phyloP scores from a whole-genome alignment of 176 grass and related monocot species.

The Paspalum vaginatum region DNA sequence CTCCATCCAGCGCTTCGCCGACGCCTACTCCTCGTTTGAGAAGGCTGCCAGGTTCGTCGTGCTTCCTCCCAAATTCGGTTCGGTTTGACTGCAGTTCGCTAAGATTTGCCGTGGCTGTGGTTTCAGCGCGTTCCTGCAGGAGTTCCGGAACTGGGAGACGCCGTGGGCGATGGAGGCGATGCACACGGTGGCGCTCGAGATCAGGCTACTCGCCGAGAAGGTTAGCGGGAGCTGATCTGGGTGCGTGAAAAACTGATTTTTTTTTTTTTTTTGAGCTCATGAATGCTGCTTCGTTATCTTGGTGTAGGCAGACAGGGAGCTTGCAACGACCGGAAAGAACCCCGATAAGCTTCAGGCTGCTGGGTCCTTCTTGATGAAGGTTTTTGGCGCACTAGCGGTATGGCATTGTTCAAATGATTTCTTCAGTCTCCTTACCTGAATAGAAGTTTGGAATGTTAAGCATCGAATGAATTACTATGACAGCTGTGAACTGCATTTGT shows the following conservation, averaged over 20 bases:
- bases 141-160: slow-evolving; percentile 96
- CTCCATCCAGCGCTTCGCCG: slow-evolving; percentile 63
- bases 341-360: slow-evolving; percentile 85
- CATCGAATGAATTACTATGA: not conserved
- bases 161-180: slow-evolving; percentile 92
- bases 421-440: not conserved
- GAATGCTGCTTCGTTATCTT: slow-evolving; percentile 25
- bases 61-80: slow-evolving; percentile 21
- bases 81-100: not conserved
- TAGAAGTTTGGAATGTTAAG: not conserved
- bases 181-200: slow-evolving; percentile 81
- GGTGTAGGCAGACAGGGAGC: slow-evolving; percentile 84
- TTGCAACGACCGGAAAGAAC: slow-evolving; percentile 72
- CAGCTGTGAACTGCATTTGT: not conserved
- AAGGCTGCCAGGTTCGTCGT: slow-evolving; percentile 72
- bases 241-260: not conserved
- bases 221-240: slow-evolving; percentile 41
- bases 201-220: slow-evolving; percentile 90
- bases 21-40: slow-evolving; percentile 83
- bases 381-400: slow-evolving; percentile 84
- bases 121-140: slow-evolving; percentile 89
- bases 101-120: slow-evolving; percentile 28
- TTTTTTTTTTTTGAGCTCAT: slow-evolving; percentile 33
- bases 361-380: slow-evolving; percentile 93
- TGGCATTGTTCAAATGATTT: slow-evolving; percentile 30